A percentile compares a stretch with the other conserved stretches of the same genome.
Evolutionary conservation across 1,284 basidiomycete genomes (phyloP).

Genomic region (Trichosporon ovoides): DNA sequence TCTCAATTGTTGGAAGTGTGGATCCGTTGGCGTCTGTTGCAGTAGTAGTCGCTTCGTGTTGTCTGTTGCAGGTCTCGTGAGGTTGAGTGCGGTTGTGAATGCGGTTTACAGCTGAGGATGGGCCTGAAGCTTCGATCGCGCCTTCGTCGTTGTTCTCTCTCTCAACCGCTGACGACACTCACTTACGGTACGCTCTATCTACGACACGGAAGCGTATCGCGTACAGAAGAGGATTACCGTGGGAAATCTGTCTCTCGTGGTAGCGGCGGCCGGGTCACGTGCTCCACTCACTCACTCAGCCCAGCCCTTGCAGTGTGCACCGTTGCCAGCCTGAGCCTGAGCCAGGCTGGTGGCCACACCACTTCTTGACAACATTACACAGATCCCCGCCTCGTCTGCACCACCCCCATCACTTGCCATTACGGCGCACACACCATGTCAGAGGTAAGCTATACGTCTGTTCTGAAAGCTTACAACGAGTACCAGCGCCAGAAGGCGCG

Average conservation of each 20-base stretch:
- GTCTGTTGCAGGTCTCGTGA: not conserved
- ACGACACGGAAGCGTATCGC: not conserved
- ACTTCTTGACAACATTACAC: too few species aligned
- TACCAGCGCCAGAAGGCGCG: slow-evolving; percentile 39
- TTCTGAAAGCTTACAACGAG: slow-evolving; percentile 20
- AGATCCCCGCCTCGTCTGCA: not conserved
- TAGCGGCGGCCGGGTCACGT: too few species aligned
- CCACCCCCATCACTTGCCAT: not conserved
- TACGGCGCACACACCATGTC: slow-evolving; percentile 14
- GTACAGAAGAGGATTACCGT: not conserved
- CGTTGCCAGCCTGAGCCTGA: too few species aligned
- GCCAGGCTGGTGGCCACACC: too few species aligned
- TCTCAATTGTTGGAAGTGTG: not conserved
- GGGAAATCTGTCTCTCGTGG: too few species aligned
- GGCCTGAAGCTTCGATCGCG: not conserved
- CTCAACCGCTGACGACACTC: slow-evolving; percentile 5
- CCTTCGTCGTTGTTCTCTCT: not conserved
- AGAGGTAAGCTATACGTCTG: slow-evolving; percentile 5
- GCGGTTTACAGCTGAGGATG: not conserved
- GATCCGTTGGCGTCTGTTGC: not conserved
- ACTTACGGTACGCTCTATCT: not conserved
- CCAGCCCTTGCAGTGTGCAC: too few species aligned
- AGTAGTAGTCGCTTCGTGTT: not conserved
- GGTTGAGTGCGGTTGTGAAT: not conserved
- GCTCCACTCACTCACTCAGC: too few species aligned